Conservation (phyloP, 2,329 filamentous ascomycete species). For the Exophiala lecanii-corni region DNA sequence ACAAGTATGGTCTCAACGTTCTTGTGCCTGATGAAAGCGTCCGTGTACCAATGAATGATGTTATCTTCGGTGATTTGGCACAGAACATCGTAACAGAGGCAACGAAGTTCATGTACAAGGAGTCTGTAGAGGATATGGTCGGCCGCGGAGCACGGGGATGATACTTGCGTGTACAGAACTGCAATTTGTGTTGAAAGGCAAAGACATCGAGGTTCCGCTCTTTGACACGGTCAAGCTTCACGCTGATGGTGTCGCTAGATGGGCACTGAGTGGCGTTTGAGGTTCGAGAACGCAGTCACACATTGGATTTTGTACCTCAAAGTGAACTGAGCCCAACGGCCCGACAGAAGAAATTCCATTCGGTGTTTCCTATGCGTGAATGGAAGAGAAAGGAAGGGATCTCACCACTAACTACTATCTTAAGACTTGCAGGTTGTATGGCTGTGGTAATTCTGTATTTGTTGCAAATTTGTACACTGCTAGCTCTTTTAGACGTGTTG, state of each 20-base stretch:
- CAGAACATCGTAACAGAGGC: not conserved
- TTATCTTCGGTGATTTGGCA: constrained; percentile 9
- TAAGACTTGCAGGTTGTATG: too few species aligned
- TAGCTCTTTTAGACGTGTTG: too few species aligned
- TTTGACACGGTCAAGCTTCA: constrained; percentile 15
- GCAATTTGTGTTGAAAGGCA: constrained; percentile 9
- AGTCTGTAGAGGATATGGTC: not conserved
- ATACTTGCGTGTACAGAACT: constrained; percentile 18
- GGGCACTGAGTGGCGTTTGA: too few species aligned
- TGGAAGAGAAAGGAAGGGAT: too few species aligned
- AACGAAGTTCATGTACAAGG: constrained; percentile 1
- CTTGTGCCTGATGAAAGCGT: constrained; percentile 5
- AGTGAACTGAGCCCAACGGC: too few species aligned
- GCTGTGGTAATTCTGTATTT: too few species aligned
- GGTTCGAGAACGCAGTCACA: too few species aligned
- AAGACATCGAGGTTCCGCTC: constrained; percentile 8
- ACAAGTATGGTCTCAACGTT: constrained; percentile 6
- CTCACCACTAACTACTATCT: too few species aligned
- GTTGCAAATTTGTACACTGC: too few species aligned
- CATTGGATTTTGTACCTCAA: too few species aligned
- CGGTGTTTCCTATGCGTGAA: too few species aligned
- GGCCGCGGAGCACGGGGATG: constrained; percentile 9
- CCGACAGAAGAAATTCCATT: too few species aligned
- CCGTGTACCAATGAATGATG: not conserved
- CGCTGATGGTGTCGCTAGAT: constrained; percentile 8